Percentiles rank a stretch among this genome's conserved stretches.
Evolutionary conservation across 2,329 filamentous ascomycete species (phyloP).

Genomic region (Cladophialophora chaetospira): DNA sequence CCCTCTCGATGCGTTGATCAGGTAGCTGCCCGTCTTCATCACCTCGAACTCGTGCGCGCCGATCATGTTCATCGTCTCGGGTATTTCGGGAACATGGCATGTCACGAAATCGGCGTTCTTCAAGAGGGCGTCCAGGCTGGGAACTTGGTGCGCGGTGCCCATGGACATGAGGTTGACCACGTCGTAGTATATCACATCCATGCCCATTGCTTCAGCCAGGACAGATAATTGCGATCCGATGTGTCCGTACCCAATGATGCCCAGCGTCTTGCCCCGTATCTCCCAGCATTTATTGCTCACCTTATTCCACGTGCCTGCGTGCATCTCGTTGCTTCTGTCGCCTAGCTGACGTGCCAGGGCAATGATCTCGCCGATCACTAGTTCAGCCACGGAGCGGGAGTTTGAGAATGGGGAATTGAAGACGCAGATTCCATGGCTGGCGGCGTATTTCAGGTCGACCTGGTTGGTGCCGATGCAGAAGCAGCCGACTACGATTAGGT

Average conservation of each 20-base stretch:
- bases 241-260: conserved; percentile 96
- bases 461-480: conserved; percentile 99
- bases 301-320: conserved; percentile 96
- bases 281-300: conserved; percentile 97
- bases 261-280: conserved; percentile 93
- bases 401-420: conserved; percentile 99
- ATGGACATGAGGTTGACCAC: conserved; percentile 91
- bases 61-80: conserved; percentile 93
- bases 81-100: conserved; percentile 88
- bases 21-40: conserved; percentile 91
- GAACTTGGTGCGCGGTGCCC: conserved; percentile 82
- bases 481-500: conserved; percentile 92
- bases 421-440: conserved; percentile 84
- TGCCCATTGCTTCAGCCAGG: conserved; percentile 94
- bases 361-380: conserved; percentile 94
- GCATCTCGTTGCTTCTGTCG: conserved; percentile 92
- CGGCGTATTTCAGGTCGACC: conserved; percentile 82
- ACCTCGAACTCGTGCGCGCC: conserved; percentile 73
- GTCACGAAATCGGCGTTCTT: conserved; percentile 86
- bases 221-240: conserved; percentile 96
- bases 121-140: conserved; percentile 74
- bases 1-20: conserved; percentile 94
- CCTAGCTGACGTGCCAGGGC: conserved; percentile 85
- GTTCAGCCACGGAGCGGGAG: conserved; percentile 92
- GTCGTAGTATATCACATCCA: conserved; percentile 97